Conservation (phyloP, 73 alveolate species). For the Breviolum minutum region DNA sequence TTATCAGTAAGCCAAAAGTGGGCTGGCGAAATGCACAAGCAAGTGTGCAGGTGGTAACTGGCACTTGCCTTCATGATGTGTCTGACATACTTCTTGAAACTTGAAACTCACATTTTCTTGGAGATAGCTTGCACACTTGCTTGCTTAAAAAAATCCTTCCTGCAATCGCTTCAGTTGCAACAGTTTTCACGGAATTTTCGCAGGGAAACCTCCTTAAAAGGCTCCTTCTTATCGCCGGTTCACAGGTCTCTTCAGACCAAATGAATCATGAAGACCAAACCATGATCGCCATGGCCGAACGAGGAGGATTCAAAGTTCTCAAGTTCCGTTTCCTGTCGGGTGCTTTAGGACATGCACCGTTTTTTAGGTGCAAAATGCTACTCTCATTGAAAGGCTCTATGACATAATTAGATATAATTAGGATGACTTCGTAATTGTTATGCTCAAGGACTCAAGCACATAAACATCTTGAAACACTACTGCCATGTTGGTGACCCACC, state of each 20-base stretch:
- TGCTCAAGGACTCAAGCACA: background rate
- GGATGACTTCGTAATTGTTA: background rate
- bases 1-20: background rate
- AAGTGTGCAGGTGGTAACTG: background rate
- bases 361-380: background rate
- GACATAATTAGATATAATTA: no score
- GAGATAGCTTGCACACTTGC: conserved; percentile 14
- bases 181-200: background rate
- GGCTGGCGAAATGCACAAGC: background rate
- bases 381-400: background rate
- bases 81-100: background rate
- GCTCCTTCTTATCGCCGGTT: background rate
- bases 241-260: no score
- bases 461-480: background rate
- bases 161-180: conserved; percentile 24
- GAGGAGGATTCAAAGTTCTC: background rate
- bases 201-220: conserved; percentile 39
- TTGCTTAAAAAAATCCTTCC: background rate
- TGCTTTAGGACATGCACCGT: background rate
- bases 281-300: background rate
- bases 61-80: background rate
- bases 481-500: background rate
- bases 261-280: background rate
- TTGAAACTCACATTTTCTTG: no score
- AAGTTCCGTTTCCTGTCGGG: background rate